Conservation (phyloP, 2,329 filamentous ascomycete genomes). For the Ceratocystis cubensis region DNA sequence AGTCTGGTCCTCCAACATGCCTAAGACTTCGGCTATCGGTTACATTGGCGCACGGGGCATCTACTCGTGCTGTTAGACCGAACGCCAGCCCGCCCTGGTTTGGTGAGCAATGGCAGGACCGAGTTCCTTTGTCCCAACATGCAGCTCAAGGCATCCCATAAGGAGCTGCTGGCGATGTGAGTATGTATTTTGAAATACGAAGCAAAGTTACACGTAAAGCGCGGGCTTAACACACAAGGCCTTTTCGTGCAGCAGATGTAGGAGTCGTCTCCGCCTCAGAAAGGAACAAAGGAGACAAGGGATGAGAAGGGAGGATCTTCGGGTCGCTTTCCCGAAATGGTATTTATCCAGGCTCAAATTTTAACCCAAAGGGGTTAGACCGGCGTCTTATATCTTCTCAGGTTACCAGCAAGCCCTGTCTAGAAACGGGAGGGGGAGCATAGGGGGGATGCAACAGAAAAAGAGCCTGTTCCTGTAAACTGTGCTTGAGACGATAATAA, state of each 20-base stretch:
- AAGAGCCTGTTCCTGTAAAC: not conserved
- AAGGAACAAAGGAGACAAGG: not conserved
- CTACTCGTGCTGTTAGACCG: not conserved
- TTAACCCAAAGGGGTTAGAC: not conserved
- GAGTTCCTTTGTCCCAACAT: not conserved
- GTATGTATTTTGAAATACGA: not conserved
- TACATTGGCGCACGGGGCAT: not conserved
- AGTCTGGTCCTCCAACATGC: not conserved
- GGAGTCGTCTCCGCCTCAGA: not conserved
- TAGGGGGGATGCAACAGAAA: not conserved
- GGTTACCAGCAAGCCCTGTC: not conserved
- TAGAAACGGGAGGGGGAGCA: not conserved
- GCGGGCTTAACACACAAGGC: not conserved
- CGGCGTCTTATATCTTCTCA: not conserved
- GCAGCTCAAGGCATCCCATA: too few species aligned
- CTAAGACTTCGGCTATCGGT: constrained; percentile 5
- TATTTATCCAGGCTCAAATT: not conserved
- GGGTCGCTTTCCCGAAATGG: not conserved
- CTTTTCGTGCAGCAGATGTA: not conserved
- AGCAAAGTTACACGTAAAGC: not conserved
- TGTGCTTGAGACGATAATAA: not conserved
- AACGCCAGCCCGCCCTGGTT: not conserved
- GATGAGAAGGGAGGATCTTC: not conserved
- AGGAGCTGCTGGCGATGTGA: not conserved
- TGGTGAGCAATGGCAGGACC: not conserved